Evolutionary conservation across 169 alveolate genomes (phyloP), one percentile per base, ranked within the genome.

Genomic region (Plasmodium knowlesi): DNA sequence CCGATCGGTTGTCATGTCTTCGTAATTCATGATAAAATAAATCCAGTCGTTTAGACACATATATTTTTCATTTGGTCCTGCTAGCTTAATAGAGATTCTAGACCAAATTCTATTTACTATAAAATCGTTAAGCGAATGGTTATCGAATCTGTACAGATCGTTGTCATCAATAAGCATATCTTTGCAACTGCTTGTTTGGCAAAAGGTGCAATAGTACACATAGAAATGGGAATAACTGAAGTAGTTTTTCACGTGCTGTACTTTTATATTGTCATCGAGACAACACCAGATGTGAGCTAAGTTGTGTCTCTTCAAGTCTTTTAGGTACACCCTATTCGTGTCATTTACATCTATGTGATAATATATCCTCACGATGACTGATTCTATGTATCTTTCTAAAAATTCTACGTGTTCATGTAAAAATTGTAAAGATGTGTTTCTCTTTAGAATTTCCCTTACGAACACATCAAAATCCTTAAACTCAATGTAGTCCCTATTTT

Each of bases 141-240:
- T 89, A 80, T 89, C 94, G 82, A 89, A 89, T 25, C 94, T 61
- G 53, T 89, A 89, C 19, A 89, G 54, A 80, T 89, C 94, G 54
- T 81, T 89, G 34, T 89, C 91, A 89, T 89, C 94, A 39, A 89
- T 89, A 19, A 89, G 83, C 94, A 89, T 89, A 79, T 89, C 94
- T 89, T 89, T 89, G 39, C 94, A 89, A 34, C 94, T 89, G 72
- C 94, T 89, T n/a, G 90, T 89, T 30, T 89, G 94, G 72, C 94
- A 89, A 22, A 89, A 89, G n/a, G 94, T 89, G 72, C 91, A 73
- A 67, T 89, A 89, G 50, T 89, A 89, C 25, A 89, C 94, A 79
- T 89, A 89, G 82, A 89, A 89, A 34, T 89, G 94, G n/a, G 94
- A 89, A 79, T 89, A 89, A 57, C 91, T 89, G 43, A 89, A 89